Evolutionary conservation across 805 yeast genomes (phyloP), one percentile per base, ranked within the genome.

Genomic region (Ogataea pini): DNA sequence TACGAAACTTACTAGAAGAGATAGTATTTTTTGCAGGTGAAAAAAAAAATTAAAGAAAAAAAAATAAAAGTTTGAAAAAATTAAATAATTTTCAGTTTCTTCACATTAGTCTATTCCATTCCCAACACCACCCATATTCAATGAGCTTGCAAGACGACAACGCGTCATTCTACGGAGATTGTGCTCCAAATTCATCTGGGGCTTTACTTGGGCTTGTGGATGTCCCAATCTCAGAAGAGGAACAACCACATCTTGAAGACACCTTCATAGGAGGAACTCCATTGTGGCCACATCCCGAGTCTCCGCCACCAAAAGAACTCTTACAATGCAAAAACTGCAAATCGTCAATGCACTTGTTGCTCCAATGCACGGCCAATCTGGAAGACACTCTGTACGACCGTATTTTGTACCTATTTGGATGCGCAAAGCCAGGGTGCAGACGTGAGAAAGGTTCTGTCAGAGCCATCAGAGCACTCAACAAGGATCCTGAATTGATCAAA

Each of bases 201-300:
- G 56, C 82, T 0, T 73, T 68, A 45, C 66, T 87, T 17, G 95
- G 92, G 0, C 82, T 75, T 58, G 79, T 82, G 9, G 94, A 86
- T 58, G 75, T 78, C 1, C 76, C 80, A n/a, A 75, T 77, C 24
- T 72, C 76, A 5, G 74, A 70, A 13, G 77, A 72, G 3, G 80
- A 75, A 29, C 58, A 53, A 32, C 75, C 81, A 24, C 67, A 73
- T 1, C 48, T 73, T 4, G 82, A 78, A 48, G 96, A 89, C 59
- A 81, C 95, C 0, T 83, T 89, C 54, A 76, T 92, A 27, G 98
- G 98, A 1, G 95, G 96, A 1, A 66, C 69, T 32, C 89, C 91
- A 7, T 61, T 81, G 7, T 85, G 96, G 95, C 64, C 89, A 28
- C 77, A 83, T 53, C 74, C 76, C 3, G 69, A 72, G 1, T 81